These are phyloP conservation scores for Penicillium paxilli DNA, from an alignment of 495 filamentous ascomycete genomes.

Conservation along the genomic window DNA sequence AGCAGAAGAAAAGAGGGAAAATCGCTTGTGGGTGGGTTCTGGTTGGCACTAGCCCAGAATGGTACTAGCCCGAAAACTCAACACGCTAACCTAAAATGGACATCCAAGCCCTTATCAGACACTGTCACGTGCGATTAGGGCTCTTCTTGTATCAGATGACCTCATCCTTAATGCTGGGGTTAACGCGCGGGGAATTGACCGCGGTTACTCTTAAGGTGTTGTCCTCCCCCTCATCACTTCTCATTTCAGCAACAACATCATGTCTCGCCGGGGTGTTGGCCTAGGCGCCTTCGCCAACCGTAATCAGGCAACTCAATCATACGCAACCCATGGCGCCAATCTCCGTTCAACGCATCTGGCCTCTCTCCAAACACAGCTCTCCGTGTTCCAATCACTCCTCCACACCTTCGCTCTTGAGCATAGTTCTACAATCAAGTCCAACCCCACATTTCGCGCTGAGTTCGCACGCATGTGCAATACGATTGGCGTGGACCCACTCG, in stretches of 20 bases:
- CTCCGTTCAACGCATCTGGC: slow-evolving; percentile 77
- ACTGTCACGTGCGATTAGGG: slow-evolving; percentile 22
- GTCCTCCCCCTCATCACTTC: no score
- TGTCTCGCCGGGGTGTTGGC: slow-evolving; percentile 72
- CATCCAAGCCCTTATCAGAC: slow-evolving; percentile 25
- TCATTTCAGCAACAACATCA: slow-evolving; percentile 17
- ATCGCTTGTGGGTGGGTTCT: slow-evolving; percentile 40
- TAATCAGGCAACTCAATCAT: slow-evolving; percentile 76
- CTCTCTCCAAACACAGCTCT: slow-evolving; percentile 86
- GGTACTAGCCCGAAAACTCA: not conserved
- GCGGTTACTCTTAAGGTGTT: no score
- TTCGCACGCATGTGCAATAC: slow-evolving; percentile 98
- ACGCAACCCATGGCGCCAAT: slow-evolving; percentile 82
- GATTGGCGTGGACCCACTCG: slow-evolving; percentile 92
- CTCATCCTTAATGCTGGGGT: no score
- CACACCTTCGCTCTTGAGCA: slow-evolving; percentile 94
- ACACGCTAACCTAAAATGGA: slow-evolving; percentile 1
- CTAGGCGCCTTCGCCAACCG: slow-evolving; percentile 88
- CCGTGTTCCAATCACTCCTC: slow-evolving; percentile 90
- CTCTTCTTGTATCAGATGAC: slow-evolving; percentile 11
- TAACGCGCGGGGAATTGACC: no score
- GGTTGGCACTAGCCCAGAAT: slow-evolving; percentile 13
- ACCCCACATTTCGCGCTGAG: slow-evolving; percentile 91
- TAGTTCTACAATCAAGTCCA: slow-evolving; percentile 90
- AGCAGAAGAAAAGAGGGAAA: slow-evolving; percentile 28